Conservation (phyloP, 169 alveolate genomes). For the Plasmodium ovale region DNA sequence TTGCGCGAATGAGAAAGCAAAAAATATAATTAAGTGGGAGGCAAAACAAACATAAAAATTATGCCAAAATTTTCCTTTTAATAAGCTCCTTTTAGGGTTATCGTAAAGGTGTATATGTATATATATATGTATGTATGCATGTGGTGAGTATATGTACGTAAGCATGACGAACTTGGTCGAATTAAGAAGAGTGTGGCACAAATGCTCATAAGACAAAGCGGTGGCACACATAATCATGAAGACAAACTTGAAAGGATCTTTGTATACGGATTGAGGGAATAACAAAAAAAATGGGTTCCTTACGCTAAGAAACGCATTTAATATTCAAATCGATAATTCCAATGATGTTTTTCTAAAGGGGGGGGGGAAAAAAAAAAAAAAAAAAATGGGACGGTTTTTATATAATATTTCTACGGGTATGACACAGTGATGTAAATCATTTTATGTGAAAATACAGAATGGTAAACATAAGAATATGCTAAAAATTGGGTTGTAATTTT, state of each 20-base stretch:
- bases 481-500: not conserved
- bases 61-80: no score
- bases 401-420: no score
- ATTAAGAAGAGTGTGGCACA: no score
- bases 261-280: slow-evolving; percentile 1
- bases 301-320: slow-evolving; percentile 25
- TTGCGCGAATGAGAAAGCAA: no score
- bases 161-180: not conserved
- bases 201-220: no score
- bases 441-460: not conserved
- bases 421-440: no score
- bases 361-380: slow-evolving; percentile 17
- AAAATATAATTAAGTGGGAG: no score
- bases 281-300: not conserved
- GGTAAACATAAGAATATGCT: not conserved
- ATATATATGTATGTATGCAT: not conserved
- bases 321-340: slow-evolving; percentile 72
- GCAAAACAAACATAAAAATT: no score
- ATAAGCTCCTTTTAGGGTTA: no score
- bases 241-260: not conserved
- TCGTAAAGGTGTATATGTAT: no score
- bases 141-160: not conserved
- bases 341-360: slow-evolving; percentile 35
- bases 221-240: not conserved
- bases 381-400: not conserved